phyloP scores from a whole-genome alignment of 495 filamentous ascomycete genomes.

The Margaritispora aquatica region DNA sequence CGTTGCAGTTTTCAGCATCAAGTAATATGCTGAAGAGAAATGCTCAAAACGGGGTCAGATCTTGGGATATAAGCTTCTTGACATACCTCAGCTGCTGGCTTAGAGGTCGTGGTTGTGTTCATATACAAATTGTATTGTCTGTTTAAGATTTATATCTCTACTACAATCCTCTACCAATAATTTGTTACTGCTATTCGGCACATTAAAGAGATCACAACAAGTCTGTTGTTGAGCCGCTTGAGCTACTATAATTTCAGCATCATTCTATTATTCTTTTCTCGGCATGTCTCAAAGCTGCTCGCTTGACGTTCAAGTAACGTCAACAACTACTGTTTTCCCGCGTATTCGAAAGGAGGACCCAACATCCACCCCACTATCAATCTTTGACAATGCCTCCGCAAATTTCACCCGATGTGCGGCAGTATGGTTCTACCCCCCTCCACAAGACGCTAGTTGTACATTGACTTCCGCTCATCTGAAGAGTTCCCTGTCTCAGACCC shows the following conservation, averaged over 20 bases:
- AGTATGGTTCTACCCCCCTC: conserved; percentile 33
- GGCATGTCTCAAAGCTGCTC: conserved; percentile 1
- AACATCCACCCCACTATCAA: conserved; percentile 26
- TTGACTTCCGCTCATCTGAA: conserved; percentile 25
- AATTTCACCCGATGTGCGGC: conserved; percentile 30
- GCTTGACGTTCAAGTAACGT: conserved; percentile 14
- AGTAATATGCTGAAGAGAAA: too few relatives aligned
- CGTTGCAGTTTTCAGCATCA: too few relatives aligned
- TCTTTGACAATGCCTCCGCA: conserved; percentile 30
- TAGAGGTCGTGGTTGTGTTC: too few relatives aligned
- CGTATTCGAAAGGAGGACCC: not conserved
- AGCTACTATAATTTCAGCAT: not conserved
- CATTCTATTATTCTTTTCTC: not conserved
- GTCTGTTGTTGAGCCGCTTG: too few relatives aligned
- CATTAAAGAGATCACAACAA: too few relatives aligned
- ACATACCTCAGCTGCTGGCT: too few relatives aligned
- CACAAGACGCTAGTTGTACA: conserved; percentile 15
- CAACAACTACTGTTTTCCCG: conserved; percentile 11
- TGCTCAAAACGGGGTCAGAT: too few relatives aligned
- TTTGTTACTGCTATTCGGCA: too few relatives aligned
- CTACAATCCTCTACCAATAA: too few relatives aligned
- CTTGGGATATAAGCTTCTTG: too few relatives aligned
- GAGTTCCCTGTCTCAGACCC: conserved; percentile 27
- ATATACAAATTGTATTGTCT: too few relatives aligned
- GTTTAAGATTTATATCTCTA: too few relatives aligned